These are phyloP conservation scores for Talaromyces sp. DNA, from an alignment of 2,329 filamentous ascomycete species.

Conservation along the genomic window DNA sequence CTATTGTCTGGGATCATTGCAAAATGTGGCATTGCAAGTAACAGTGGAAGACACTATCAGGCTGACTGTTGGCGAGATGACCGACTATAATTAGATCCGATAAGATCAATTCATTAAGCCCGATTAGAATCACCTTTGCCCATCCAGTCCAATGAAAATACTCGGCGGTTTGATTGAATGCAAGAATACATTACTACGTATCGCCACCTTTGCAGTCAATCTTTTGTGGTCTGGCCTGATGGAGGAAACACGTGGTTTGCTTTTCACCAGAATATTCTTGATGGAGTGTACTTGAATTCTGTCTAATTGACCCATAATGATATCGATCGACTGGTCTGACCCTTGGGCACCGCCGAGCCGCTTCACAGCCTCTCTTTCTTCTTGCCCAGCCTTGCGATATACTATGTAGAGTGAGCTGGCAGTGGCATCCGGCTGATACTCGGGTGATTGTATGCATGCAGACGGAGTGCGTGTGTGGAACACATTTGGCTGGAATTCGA, in stretches of 20 bases:
- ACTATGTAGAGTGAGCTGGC: neutral
- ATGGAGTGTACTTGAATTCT: neutral
- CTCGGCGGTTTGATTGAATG: neutral
- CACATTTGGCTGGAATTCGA: neutral
- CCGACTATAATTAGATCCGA: slow-evolving; percentile 1
- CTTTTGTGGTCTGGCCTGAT: neutral
- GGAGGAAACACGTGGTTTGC: neutral
- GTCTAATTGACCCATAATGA: neutral
- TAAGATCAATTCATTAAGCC: slow-evolving; percentile 1
- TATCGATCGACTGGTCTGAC: neutral
- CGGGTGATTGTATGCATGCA: neutral
- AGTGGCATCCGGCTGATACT: neutral
- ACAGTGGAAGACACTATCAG: neutral
- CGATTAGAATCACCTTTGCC: neutral
- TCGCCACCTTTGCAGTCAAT: neutral
- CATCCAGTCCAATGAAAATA: neutral
- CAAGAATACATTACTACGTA: neutral
- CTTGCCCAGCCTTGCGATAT: neutral
- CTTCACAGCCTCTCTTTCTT: slow-evolving; percentile 6
- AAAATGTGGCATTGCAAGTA: neutral
- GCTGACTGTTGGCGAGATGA: neutral
- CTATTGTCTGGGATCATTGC: neutral
- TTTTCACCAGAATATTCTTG: neutral
- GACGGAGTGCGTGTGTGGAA: no score
- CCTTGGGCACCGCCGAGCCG: slow-evolving; percentile 2